These are phyloP conservation scores for Harrya chromipes DNA, from an alignment of 768 basidiomycete species.

Conservation along the genomic window DNA sequence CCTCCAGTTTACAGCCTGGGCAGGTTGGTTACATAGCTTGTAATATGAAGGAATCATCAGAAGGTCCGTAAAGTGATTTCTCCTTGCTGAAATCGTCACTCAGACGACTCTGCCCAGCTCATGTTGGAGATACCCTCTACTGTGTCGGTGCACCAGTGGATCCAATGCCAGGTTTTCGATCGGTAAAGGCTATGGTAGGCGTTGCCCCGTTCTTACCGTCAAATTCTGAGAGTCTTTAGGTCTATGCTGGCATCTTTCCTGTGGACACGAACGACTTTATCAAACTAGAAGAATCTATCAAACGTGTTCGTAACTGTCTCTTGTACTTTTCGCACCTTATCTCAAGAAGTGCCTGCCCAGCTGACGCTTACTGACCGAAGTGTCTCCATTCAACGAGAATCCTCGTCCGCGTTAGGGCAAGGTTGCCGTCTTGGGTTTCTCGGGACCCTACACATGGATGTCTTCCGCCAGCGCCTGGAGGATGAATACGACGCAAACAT, in stretches of 20 bases:
- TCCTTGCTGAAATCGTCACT: not conserved
- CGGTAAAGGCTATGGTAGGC: constrained; percentile 87
- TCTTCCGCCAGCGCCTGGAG: constrained; percentile 92
- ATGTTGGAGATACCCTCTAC: constrained; percentile 92
- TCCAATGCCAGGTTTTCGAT: constrained; percentile 88
- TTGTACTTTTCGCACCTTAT: constrained; percentile 1
- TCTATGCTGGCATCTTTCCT: constrained; percentile 94
- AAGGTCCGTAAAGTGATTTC: constrained; percentile 51
- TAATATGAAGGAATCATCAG: constrained; percentile 96
- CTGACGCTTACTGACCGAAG: constrained; percentile 84
- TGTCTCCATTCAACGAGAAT: constrained; percentile 88
- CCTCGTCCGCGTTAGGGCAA: constrained; percentile 91
- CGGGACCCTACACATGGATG: constrained; percentile 95
- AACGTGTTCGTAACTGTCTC: constrained; percentile 52
- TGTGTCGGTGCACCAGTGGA: constrained; percentile 69
- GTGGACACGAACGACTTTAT: constrained; percentile 87
- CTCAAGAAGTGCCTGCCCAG: constrained; percentile 36
- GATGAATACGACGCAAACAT: constrained; percentile 96
- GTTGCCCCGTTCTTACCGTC: not conserved
- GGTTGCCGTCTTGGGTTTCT: constrained; percentile 94
- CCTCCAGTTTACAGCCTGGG: constrained; percentile 62
- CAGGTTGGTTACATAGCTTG: constrained; percentile 91
- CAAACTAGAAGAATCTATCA: constrained; percentile 95
- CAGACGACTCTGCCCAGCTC: constrained; percentile 50
- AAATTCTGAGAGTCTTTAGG: constrained; percentile 42